Percentiles rank a stretch among this genome's conserved stretches.
Conservation (phyloP, 331 rosid genomes). For the Acacia pycnantha region DNA sequence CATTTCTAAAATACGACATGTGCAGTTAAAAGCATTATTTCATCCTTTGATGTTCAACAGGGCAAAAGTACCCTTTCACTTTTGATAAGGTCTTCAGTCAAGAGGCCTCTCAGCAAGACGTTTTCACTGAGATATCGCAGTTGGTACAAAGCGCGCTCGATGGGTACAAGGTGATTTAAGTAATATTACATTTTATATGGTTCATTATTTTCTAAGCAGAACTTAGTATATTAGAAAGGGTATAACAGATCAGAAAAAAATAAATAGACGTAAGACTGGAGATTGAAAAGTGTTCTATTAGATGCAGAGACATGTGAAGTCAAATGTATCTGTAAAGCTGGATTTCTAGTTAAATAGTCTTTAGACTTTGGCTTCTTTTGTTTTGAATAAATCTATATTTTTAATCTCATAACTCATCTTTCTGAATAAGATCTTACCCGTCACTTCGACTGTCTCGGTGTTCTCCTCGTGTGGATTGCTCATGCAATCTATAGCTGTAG, state of each 20-base stretch:
- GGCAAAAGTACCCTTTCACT: constrained; percentile 78
- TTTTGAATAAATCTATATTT: background rate
- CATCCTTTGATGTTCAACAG: constrained; percentile 37
- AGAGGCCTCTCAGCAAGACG: constrained; percentile 80
- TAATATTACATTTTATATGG: constrained; percentile 4
- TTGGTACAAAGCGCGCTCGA: constrained; percentile 92
- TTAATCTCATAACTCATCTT: background rate
- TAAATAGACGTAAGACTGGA: background rate
- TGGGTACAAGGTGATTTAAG: constrained; percentile 74
- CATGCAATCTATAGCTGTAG: background rate
- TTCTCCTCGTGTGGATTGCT: background rate
- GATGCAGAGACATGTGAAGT: background rate
- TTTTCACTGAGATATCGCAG: constrained; percentile 85
- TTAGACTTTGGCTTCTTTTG: background rate
- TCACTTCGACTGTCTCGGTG: background rate
- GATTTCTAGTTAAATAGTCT: background rate
- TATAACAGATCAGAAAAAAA: background rate
- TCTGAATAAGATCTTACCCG: background rate
- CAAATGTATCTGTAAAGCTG: background rate
- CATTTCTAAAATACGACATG: background rate
- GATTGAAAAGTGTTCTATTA: background rate
- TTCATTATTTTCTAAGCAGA: background rate
- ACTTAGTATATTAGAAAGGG: background rate
- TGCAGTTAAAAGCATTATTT: constrained; percentile 4
- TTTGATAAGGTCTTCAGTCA: constrained; percentile 92